Evolutionary conservation across 2,329 filamentous ascomycete genomes (phyloP).

Genomic region (Xylariaceae sp.): DNA sequence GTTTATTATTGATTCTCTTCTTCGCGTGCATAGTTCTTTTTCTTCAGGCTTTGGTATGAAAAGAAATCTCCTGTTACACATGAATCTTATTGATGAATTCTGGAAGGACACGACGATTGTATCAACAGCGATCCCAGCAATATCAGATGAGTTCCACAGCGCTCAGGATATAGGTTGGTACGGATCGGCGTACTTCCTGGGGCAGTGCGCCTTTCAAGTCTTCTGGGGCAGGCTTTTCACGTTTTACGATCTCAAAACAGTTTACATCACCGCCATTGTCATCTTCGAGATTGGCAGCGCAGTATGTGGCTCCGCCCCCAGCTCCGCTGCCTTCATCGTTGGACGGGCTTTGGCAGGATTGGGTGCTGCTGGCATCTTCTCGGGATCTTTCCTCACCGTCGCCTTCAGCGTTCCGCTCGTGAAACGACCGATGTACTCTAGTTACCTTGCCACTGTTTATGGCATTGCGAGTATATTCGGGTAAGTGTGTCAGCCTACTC

Average conservation of each 20-base stretch:
- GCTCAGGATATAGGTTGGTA: conserved; percentile 5
- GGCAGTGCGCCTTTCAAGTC: conserved; percentile 3
- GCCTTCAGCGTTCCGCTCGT: conserved; percentile 5
- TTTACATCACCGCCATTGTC: conserved; percentile 6
- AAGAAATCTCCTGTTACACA: too few relatives aligned
- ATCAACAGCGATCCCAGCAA: conserved; percentile 4
- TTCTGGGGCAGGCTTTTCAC: conserved; percentile 6
- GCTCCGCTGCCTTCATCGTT: conserved; percentile 3
- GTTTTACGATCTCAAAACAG: conserved; percentile 5
- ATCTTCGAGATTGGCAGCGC: conserved; percentile 6
- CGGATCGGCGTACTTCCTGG: conserved; percentile 6
- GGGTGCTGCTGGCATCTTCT: conserved; percentile 4
- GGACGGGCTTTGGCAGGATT: conserved; percentile 4
- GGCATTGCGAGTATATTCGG: conserved; percentile 2
- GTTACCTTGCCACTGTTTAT: conserved; percentile 1
- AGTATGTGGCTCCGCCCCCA: conserved; percentile 3
- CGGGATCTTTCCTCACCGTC: conserved; percentile 3
- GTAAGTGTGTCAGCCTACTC: too few relatives aligned
- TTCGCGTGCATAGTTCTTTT: too few relatives aligned
- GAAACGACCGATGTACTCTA: conserved; percentile 1
- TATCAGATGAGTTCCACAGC: conserved; percentile 4
- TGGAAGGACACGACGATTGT: conserved; percentile 8
- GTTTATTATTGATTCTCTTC: too few relatives aligned
- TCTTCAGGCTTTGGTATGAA: too few relatives aligned
- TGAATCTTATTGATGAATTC: too few relatives aligned